Percentiles rank a stretch among this genome's conserved stretches.
phyloP scores from a whole-genome alignment of 2,329 filamentous ascomycete species.

The Hypoxylon sp. region DNA sequence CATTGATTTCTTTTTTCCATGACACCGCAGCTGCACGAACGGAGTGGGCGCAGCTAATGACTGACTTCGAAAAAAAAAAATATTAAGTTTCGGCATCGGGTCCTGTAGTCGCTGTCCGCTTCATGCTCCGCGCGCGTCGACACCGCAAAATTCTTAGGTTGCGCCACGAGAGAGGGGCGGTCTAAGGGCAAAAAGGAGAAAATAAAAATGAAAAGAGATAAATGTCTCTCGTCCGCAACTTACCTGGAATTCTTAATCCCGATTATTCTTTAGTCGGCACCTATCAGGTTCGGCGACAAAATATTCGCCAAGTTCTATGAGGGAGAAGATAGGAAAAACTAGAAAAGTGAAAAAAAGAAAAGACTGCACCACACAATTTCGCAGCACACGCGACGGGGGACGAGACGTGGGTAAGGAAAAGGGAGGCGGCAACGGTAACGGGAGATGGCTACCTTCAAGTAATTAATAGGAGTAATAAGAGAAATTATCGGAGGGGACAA shows the following conservation, averaged over 20 bases:
- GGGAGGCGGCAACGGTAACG: slow-evolving; percentile 52
- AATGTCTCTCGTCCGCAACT: slow-evolving; percentile 41
- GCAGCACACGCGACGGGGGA: slow-evolving; percentile 48
- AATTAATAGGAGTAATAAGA: slow-evolving; percentile 52
- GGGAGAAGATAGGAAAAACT: slow-evolving; percentile 38
- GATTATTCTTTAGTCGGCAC: slow-evolving; percentile 45
- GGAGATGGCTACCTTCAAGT: slow-evolving; percentile 49
- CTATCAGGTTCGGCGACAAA: slow-evolving; percentile 29
- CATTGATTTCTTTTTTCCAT: slow-evolving; percentile 11
- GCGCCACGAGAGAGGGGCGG: slow-evolving; percentile 36
- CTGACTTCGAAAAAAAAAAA: slow-evolving; percentile 23
- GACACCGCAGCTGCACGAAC: not conserved
- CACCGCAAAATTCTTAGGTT: slow-evolving; percentile 15
- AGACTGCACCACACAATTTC: slow-evolving; percentile 50
- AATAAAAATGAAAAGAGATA: slow-evolving; percentile 21
- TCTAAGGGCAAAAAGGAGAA: slow-evolving; percentile 26
- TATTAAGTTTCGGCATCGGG: slow-evolving; percentile 34
- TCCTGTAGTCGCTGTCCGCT: slow-evolving; percentile 30
- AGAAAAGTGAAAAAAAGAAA: slow-evolving; percentile 48
- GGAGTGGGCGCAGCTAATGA: slow-evolving; percentile 17
- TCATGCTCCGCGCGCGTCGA: slow-evolving; percentile 37
- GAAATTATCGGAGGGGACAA: slow-evolving; percentile 54
- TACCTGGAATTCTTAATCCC: slow-evolving; percentile 44
- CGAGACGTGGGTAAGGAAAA: slow-evolving; percentile 47
- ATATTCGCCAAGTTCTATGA: slow-evolving; percentile 46